Conservation (phyloP, 257 asterid species). For the Craterostigma plantagineum region DNA sequence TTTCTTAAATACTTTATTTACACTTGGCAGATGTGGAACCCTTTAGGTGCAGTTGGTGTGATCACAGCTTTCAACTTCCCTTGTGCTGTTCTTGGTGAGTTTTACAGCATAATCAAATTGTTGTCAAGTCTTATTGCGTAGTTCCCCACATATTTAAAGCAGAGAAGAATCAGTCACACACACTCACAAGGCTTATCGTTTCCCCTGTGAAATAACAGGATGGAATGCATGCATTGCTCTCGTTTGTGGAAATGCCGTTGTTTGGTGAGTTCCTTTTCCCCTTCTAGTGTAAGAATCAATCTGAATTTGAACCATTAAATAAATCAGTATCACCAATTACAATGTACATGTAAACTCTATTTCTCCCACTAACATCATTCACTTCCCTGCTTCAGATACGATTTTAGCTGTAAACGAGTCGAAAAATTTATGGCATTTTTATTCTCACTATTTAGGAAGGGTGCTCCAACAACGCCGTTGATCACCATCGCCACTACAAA, state of each 20-base stretch:
- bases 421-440: neutral
- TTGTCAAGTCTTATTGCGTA: too few species aligned
- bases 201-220: slow-evolving; percentile 23
- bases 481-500: slow-evolving; percentile 78
- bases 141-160: too few species aligned
- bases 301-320: too few species aligned
- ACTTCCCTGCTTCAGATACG: too few species aligned
- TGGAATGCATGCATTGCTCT: slow-evolving; percentile 99
- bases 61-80: slow-evolving; percentile 98
- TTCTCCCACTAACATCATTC: too few species aligned
- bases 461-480: slow-evolving; percentile 98
- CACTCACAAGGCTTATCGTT: neutral
- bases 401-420: neutral
- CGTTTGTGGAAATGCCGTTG: slow-evolving; percentile 91
- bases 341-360: too few species aligned
- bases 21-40: slow-evolving; percentile 78
- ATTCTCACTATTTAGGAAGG: slow-evolving; percentile 45
- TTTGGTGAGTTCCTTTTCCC: slow-evolving; percentile 46
- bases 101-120: neutral
- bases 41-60: slow-evolving; percentile 90
- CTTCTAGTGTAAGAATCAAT: too few species aligned
- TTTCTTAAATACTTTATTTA: neutral
- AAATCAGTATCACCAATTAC: too few species aligned
- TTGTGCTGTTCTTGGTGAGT: slow-evolving; percentile 94
- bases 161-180: too few species aligned